Evolutionary conservation across 768 basidiomycete genomes (phyloP).

Genomic region (Dictyophora rubrovolvata): DNA sequence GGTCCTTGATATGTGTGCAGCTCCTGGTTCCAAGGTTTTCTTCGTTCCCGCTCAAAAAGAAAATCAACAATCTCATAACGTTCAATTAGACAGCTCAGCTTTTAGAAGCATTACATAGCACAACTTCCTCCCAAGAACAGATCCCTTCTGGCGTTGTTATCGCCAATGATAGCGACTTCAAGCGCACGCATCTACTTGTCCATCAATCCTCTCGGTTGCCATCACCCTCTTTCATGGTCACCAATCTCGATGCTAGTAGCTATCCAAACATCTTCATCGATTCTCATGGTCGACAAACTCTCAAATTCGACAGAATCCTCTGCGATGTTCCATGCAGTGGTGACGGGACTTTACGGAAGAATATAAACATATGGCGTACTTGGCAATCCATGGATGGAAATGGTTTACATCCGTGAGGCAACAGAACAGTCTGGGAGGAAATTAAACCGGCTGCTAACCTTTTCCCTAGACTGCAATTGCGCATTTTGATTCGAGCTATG

Average conservation of each 20-base stretch:
- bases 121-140: conserved; percentile 42
- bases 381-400: conserved; percentile 89
- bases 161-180: conserved; percentile 92
- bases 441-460: not conserved
- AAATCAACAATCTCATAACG: not conserved
- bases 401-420: conserved; percentile 70
- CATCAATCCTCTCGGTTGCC: conserved; percentile 95
- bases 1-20: conserved; percentile 97
- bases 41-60: not conserved
- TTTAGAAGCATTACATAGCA: conserved; percentile 79
- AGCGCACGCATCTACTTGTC: conserved; percentile 90
- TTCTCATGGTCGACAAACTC: conserved; percentile 25
- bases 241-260: conserved; percentile 89
- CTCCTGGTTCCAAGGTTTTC: conserved; percentile 86
- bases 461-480: conserved; percentile 65
- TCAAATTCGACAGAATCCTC: conserved; percentile 87
- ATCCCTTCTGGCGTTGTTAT: conserved; percentile 80
- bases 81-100: conserved; percentile 79
- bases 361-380: conserved; percentile 85
- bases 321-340: conserved; percentile 98
- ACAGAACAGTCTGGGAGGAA: not conserved
- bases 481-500: conserved; percentile 91
- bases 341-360: conserved; percentile 93
- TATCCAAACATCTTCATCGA: conserved; percentile 46
- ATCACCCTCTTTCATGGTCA: conserved; percentile 86